Evolutionary conservation across 2,329 filamentous ascomycete genomes (phyloP).

Genomic region (Parafenestella ontariensis): DNA sequence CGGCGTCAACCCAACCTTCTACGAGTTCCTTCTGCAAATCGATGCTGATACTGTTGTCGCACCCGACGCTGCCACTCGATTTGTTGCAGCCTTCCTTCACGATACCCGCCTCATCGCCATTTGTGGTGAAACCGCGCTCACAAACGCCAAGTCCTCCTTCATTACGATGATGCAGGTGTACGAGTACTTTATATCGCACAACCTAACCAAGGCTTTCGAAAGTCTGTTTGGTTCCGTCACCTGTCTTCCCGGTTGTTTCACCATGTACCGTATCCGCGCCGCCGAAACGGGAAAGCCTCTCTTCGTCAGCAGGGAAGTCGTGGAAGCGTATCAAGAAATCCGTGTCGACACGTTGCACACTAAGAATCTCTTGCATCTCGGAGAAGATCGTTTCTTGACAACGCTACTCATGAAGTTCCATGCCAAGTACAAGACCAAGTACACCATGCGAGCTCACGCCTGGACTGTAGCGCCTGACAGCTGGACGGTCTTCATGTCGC

Average conservation of each 20-base stretch:
- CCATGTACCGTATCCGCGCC: constrained; percentile 96
- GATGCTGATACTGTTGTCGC: constrained; percentile 97
- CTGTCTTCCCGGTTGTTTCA: constrained; percentile 97
- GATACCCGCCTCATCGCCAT: constrained; percentile 93
- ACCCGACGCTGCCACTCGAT: constrained; percentile 85
- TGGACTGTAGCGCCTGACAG: constrained; percentile 97
- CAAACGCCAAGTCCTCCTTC: constrained; percentile 90
- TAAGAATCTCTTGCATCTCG: constrained; percentile 96
- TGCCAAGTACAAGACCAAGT: constrained; percentile 97
- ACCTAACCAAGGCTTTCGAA: constrained; percentile 95
- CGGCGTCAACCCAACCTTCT: constrained; percentile 97
- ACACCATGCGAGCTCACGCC: constrained; percentile 87
- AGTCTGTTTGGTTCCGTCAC: constrained; percentile 97
- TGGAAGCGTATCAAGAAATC: constrained; percentile 87
- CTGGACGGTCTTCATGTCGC: constrained; percentile 93
- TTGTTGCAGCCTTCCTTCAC: constrained; percentile 88
- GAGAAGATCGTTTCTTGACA: constrained; percentile 96
- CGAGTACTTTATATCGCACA: constrained; percentile 99
- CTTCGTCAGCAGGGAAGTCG: constrained; percentile 91
- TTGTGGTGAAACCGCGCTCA: constrained; percentile 92
- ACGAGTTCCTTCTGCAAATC: constrained; percentile 95
- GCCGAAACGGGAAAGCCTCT: constrained; percentile 94
- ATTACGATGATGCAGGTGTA: constrained; percentile 99
- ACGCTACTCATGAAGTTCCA: constrained; percentile 93
- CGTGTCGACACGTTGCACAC: constrained; percentile 98